Evolutionary conservation across 2,329 filamentous ascomycete genomes (phyloP).

Genomic region (Fusarium nisikadoi): DNA sequence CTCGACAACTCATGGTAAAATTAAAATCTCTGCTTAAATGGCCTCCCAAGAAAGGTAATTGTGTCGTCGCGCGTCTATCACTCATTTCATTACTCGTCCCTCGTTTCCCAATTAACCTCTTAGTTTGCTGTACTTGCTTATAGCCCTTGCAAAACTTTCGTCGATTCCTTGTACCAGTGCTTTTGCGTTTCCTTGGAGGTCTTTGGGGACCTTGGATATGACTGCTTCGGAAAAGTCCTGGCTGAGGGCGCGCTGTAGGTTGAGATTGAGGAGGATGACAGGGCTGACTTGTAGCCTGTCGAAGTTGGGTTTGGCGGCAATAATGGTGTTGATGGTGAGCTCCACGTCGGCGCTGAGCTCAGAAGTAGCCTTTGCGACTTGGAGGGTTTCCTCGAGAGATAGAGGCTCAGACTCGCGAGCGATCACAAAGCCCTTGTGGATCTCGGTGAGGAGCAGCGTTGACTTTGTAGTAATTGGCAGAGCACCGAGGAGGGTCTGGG

Average conservation of each 20-base stretch:
- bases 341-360: slow-evolving; percentile 53
- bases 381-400: slow-evolving; percentile 51
- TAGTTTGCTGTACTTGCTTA: slow-evolving; percentile 45
- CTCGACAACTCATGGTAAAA: slow-evolving; percentile 17
- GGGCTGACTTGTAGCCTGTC: slow-evolving; percentile 55
- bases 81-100: slow-evolving; percentile 24
- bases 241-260: slow-evolving; percentile 54
- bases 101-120: slow-evolving; percentile 15
- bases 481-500: slow-evolving; percentile 51
- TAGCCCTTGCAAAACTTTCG: slow-evolving; percentile 52
- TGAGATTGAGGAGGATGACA: slow-evolving; percentile 55
- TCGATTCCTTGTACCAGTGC: slow-evolving; percentile 52
- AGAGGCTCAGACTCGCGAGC: slow-evolving; percentile 54
- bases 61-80: slow-evolving; percentile 13
- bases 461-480: slow-evolving; percentile 55
- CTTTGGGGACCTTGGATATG: slow-evolving; percentile 53
- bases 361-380: slow-evolving; percentile 51
- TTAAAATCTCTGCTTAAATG: slow-evolving; percentile 33
- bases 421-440: slow-evolving; percentile 52
- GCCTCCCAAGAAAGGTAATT: slow-evolving; percentile 26
- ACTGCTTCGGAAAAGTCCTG: slow-evolving; percentile 52
- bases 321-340: slow-evolving; percentile 51
- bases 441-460: slow-evolving; percentile 51
- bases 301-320: slow-evolving; percentile 56
- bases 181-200: slow-evolving; percentile 48